Evolutionary conservation across 306 rosid genomes (phyloP).

Genomic region (Gastrolobium villosum): DNA sequence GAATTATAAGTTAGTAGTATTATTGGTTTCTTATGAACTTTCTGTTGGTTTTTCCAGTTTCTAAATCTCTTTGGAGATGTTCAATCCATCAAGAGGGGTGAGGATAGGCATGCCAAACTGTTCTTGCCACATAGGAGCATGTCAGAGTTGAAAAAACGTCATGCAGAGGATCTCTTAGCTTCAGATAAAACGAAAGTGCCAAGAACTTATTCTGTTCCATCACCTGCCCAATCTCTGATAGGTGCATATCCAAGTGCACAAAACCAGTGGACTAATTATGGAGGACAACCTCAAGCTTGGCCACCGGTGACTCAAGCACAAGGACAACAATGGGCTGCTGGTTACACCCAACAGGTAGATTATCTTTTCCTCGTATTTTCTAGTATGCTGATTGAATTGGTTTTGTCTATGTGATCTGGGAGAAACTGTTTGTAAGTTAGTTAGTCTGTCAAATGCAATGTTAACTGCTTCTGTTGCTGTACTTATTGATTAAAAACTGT

Average conservation of each 20-base stretch:
- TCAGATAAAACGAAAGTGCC: slow-evolving; percentile 87
- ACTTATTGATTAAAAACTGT: neutral
- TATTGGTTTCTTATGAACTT: slow-evolving; percentile 43
- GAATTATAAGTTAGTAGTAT: neutral
- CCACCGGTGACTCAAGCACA: slow-evolving; percentile 89
- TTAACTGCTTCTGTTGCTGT: neutral
- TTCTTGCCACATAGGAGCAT: slow-evolving; percentile 86
- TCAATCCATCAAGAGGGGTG: slow-evolving; percentile 87
- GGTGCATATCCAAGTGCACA: slow-evolving; percentile 90
- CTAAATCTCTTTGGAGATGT: slow-evolving; percentile 92
- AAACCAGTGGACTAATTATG: slow-evolving; percentile 88
- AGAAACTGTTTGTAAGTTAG: neutral
- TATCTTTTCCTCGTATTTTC: slow-evolving; percentile 4
- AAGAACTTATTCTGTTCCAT: slow-evolving; percentile 76
- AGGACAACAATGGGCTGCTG: slow-evolving; percentile 97
- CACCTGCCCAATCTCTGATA: slow-evolving; percentile 82
- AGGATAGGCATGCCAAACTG: slow-evolving; percentile 93
- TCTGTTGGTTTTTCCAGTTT: slow-evolving; percentile 71
- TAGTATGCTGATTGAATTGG: neutral
- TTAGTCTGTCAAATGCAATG: neutral
- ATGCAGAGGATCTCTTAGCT: slow-evolving; percentile 88
- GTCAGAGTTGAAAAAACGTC: slow-evolving; percentile 93
- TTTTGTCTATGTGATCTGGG: neutral
- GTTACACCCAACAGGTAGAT: slow-evolving; percentile 86
- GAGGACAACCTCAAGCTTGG: slow-evolving; percentile 94